Evolutionary conservation across 257 asterid species (phyloP).

Genomic region (Salvia miltiorrhiza): DNA sequence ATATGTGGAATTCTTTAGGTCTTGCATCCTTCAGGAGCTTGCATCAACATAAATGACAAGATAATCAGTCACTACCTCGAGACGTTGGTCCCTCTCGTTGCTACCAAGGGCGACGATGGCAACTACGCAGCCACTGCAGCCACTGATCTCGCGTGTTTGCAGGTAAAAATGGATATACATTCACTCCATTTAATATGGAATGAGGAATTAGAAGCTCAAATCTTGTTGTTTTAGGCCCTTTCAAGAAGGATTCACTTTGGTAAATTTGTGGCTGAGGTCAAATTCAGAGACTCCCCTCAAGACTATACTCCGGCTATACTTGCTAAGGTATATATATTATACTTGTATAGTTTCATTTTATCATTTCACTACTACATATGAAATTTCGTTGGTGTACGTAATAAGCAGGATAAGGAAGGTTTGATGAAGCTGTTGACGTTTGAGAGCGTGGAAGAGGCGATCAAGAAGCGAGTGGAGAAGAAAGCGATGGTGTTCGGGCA

Average conservation of each 20-base stretch:
- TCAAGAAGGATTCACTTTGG: constrained; percentile 90
- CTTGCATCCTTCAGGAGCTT: constrained; percentile 66
- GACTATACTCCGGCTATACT: constrained; percentile 66
- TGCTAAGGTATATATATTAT: constrained; percentile 70
- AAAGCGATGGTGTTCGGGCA: constrained; percentile 69
- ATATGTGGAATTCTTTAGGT: constrained; percentile 32
- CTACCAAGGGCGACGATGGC: constrained; percentile 45
- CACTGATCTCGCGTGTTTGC: constrained; percentile 65
- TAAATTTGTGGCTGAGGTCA: constrained; percentile 86
- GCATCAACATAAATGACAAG: constrained; percentile 57
- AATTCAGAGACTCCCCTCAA: constrained; percentile 57
- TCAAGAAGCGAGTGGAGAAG: constrained; percentile 75
- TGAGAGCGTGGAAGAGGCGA: constrained; percentile 63
- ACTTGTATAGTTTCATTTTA: no score
- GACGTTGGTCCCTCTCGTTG: constrained; percentile 53
- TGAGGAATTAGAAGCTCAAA: no score
- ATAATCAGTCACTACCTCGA: constrained; percentile 54
- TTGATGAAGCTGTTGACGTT: constrained; percentile 73
- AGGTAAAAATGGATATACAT: constrained; percentile 58
- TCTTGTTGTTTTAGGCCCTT: constrained; percentile 43
- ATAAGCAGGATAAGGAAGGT: constrained; percentile 62
- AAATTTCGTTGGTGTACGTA: no score
- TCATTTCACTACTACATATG: no score
- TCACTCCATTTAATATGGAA: no score
- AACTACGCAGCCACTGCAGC: constrained; percentile 54